Evolutionary conservation across 1,284 basidiomycete species (phyloP).

Genomic region (Naganishia sp.): DNA sequence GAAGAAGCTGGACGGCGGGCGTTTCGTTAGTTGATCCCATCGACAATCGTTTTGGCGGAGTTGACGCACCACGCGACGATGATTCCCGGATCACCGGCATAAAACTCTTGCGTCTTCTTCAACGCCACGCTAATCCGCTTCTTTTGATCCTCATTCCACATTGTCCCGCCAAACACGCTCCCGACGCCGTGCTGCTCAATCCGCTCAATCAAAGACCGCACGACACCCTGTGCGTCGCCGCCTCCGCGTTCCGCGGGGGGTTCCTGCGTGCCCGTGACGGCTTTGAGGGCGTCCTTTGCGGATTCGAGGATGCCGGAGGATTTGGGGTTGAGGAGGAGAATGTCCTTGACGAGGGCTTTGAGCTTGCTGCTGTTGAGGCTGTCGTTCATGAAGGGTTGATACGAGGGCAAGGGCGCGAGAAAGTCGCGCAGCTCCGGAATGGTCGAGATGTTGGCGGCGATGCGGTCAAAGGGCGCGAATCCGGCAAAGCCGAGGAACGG

Average conservation of each 20-base stretch:
- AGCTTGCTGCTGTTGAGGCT: conserved; percentile 1
- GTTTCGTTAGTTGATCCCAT: not conserved
- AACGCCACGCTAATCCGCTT: conserved; percentile 38
- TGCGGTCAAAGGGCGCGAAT: conserved; percentile 43
- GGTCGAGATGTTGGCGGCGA: conserved; percentile 33
- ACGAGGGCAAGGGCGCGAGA: conserved; percentile 6
- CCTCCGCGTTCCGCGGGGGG: conserved; percentile 15
- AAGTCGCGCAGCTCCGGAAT: conserved; percentile 35
- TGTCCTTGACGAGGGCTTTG: conserved; percentile 25
- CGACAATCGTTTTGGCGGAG: not conserved
- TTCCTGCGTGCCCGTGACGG: conserved; percentile 4
- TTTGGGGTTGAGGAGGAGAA: conserved; percentile 24
- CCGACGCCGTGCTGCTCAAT: conserved; percentile 39
- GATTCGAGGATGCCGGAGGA: conserved; percentile 14
- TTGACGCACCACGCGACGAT: conserved; percentile 41
- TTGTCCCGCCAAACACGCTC: conserved; percentile 28
- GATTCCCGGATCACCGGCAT: conserved; percentile 42
- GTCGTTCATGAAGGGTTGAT: conserved; percentile 3
- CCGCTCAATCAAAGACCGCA: conserved; percentile 35
- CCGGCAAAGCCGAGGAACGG: conserved; percentile 75
- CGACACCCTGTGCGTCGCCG: conserved; percentile 28
- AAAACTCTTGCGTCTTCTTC: conserved; percentile 38
- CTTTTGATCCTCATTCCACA: conserved; percentile 36
- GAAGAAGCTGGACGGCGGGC: conserved; percentile 38
- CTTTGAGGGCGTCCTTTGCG: conserved; percentile 16